Evolutionary conservation across 2,329 filamentous ascomycete species (phyloP).

Genomic region (Curvularia sp.): DNA sequence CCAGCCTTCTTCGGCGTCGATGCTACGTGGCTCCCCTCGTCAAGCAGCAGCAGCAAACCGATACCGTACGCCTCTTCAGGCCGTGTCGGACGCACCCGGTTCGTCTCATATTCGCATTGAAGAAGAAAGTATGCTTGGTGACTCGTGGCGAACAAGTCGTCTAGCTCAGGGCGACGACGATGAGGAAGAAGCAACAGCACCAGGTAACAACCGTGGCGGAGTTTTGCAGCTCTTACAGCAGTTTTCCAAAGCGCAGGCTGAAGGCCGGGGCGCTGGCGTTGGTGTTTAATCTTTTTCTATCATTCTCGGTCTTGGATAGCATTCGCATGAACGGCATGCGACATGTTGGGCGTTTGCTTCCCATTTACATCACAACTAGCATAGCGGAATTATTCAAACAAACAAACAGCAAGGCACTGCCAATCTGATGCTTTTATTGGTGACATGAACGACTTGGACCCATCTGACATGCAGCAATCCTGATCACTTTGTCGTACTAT

Average conservation of each 20-base stretch:
- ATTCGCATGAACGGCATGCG: constrained; percentile 9
- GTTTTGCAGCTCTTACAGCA: constrained; percentile 71
- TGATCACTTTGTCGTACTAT: not conserved
- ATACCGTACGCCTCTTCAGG: constrained; percentile 48
- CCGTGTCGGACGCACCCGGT: constrained; percentile 21
- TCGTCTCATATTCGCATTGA: constrained; percentile 46
- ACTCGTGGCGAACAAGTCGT: constrained; percentile 60
- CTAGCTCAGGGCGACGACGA: constrained; percentile 57
- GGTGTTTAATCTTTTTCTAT: constrained; percentile 31
- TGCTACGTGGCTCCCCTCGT: constrained; percentile 53
- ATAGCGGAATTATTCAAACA: constrained; percentile 8
- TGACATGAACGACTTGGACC: not conserved
- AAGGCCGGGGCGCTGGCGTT: constrained; percentile 52
- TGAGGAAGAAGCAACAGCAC: constrained; percentile 53
- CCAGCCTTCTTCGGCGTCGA: constrained; percentile 65
- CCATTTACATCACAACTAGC: constrained; percentile 11
- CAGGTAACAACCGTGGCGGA: constrained; percentile 56
- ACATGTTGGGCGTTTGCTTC: constrained; percentile 8
- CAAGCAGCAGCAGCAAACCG: constrained; percentile 57
- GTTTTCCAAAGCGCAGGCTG: constrained; percentile 68
- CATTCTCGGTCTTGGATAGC: constrained; percentile 1
- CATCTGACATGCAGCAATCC: not conserved
- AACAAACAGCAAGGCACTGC: not conserved
- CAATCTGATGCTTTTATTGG: not conserved
- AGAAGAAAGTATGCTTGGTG: constrained; percentile 66